Evolutionary conservation across 2,329 filamentous ascomycete genomes (phyloP).

Genomic region (Pseudocercospora vitis): DNA sequence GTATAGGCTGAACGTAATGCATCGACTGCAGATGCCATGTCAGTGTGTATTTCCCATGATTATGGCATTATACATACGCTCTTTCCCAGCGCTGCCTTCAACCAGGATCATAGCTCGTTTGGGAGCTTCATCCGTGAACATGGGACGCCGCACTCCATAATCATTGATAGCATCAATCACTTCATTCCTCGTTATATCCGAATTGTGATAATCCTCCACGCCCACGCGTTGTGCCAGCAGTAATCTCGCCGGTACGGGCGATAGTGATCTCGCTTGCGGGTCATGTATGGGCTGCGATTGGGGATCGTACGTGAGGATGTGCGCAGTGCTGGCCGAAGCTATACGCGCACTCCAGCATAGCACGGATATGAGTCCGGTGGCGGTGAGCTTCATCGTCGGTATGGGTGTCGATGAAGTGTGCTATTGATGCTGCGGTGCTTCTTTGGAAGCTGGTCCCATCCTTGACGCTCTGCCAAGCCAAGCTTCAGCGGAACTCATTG

Average conservation of each 20-base stretch:
- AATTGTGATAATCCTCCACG: conserved; percentile 50
- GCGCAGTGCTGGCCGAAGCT: conserved; percentile 35
- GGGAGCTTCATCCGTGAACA: conserved; percentile 40
- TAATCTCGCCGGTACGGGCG: conserved; percentile 49
- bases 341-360: conserved; percentile 39
- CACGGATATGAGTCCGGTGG: conserved; percentile 42
- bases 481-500: not conserved
- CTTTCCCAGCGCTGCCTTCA: conserved; percentile 25
- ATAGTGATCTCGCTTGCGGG: conserved; percentile 39
- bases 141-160: conserved; percentile 44
- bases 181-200: conserved; percentile 43
- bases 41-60: not conserved
- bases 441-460: not conserved
- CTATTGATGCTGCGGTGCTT: conserved; percentile 7
- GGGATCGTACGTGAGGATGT: conserved; percentile 42
- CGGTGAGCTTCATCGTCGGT: conserved; percentile 47
- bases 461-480: conserved; percentile 1
- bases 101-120: conserved; percentile 32
- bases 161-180: conserved; percentile 50
- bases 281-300: conserved; percentile 28
- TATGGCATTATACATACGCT: conserved; percentile 19
- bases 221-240: conserved; percentile 54
- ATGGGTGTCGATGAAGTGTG: conserved; percentile 7
- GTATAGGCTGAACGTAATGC: conserved; percentile 20
- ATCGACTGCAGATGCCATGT: conserved; percentile 8